Base-by-base conservation (phyloP, 2,329 filamentous ascomycete species). In the Trichophaea hybrida region DNA sequence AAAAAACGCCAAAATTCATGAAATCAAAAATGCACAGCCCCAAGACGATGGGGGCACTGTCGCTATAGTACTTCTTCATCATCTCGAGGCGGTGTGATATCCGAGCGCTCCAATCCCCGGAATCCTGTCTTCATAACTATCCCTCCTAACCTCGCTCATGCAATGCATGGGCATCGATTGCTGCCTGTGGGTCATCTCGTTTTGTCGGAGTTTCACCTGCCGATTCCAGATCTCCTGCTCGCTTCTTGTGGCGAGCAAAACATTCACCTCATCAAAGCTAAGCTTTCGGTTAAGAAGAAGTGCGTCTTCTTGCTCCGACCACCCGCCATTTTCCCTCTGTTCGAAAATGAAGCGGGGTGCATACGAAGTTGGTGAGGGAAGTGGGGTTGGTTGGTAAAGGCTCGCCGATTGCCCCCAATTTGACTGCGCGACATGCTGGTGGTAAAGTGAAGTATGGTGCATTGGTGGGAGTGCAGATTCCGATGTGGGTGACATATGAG, bases 261-360 rank as follows among this genome's bases (percentile, higher is more conserved):
- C 62, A 55, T 67, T 69, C 40, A 69, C 66, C 51, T 69, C 67
- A 40, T 69, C 65, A 57, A 69, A 69, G 43, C 64, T 66, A 8
- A 67, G 61, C 17, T 65, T 63, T 15, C 65, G 66, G 52, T 69
- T 65, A 31, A 68, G 60, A n/a, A 69, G 57, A 8, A 69, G 58
- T 32, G 58, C 64, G 52, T 69, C 66, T 58, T 69, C 67, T 55
- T 67, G 61, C 15, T 55, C 51, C 17, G 64, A 63, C 67, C 67
- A 69, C 37, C 58, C 51, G n/a, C 55, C 46, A 34, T 52, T 8
- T 40, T n/a, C 32, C 34, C 24, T 50, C 15, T 61, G 58, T 31
- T 63, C 63, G 34, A 58, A 40, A 13, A 62, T 54, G 32, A 60
- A 65, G 15, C 61, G 59, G 8, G 57, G 51, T 24, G 59, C 54